These are phyloP conservation scores for Myriosclerotinia curreyana DNA, from an alignment of 2,329 filamentous ascomycete genomes.

Conservation along the genomic window DNA sequence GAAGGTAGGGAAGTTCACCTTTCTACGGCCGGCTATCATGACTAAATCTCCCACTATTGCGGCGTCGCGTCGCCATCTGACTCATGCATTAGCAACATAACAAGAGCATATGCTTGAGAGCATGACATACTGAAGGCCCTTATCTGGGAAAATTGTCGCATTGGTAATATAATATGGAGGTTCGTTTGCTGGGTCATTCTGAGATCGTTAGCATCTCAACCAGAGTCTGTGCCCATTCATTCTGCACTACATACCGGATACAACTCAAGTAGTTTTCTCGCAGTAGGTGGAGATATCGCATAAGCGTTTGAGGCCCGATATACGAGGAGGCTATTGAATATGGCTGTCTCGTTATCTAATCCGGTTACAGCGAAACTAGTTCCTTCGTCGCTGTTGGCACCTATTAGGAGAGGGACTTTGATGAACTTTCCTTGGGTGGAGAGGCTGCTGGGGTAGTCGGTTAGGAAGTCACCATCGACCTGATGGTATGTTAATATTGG, in stretches of 20 bases:
- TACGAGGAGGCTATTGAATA: constrained; percentile 44
- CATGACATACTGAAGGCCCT: constrained; percentile 39
- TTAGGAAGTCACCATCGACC: constrained; percentile 48
- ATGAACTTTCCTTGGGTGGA: constrained; percentile 45
- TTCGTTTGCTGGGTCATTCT: constrained; percentile 46
- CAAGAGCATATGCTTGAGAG: neutral
- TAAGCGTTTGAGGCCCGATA: constrained; percentile 45
- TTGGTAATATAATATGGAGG: constrained; percentile 45
- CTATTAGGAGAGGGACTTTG: constrained; percentile 46
- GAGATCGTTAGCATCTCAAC: neutral
- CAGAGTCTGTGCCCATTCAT: rapidly evolving
- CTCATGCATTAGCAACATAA: neutral
- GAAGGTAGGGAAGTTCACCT: neutral
- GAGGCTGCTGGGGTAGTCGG: constrained; percentile 48
- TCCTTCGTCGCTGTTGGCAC: constrained; percentile 51
- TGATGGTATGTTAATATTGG: neutral
- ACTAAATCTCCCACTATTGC: constrained; percentile 49
- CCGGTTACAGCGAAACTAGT: constrained; percentile 44
- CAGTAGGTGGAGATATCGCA: constrained; percentile 46
- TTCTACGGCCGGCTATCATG: constrained; percentile 48
- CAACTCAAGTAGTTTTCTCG: constrained; percentile 45
- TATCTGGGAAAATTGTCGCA: constrained; percentile 35
- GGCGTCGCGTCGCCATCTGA: constrained; percentile 44
- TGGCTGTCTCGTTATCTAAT: constrained; percentile 44
- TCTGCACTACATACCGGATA: constrained; percentile 40